A percentile compares a stretch with the other conserved stretches of the same genome.
These are phyloP conservation scores for Tetradesmus obliquus DNA, from an alignment of 139 green algal genomes.

Conservation along the genomic window DNA sequence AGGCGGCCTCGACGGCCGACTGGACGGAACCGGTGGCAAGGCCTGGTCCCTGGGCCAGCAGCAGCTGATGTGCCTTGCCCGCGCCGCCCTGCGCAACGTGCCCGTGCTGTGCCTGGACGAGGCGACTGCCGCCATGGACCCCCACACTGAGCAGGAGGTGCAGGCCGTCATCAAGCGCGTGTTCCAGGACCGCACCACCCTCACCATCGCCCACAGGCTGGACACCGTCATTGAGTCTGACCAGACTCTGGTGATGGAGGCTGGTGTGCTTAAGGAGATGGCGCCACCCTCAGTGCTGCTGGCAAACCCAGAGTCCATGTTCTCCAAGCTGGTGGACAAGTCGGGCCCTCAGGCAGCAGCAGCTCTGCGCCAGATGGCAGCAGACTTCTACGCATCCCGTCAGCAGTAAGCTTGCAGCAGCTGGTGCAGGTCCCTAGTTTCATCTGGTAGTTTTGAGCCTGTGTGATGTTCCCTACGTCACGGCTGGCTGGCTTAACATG, in stretches of 20 bases:
- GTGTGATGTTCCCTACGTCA: background rate
- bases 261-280: constrained; percentile 73
- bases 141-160: constrained; percentile 78
- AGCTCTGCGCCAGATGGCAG: constrained; percentile 64
- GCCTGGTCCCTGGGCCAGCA: constrained; percentile 74
- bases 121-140: constrained; percentile 82
- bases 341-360: constrained; percentile 53
- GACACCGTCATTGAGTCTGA: constrained; percentile 83
- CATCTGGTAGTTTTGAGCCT: background rate
- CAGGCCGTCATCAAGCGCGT: constrained; percentile 63
- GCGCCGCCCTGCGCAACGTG: constrained; percentile 71
- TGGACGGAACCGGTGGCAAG: constrained; percentile 56
- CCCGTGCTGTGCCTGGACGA: constrained; percentile 80
- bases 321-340: constrained; percentile 72
- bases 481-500: background rate
- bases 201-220: constrained; percentile 77
- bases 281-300: constrained; percentile 58
- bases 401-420: too few relatives aligned
- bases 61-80: constrained; percentile 82
- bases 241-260: constrained; percentile 74
- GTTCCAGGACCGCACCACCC: constrained; percentile 72
- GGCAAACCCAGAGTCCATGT: constrained; percentile 56
- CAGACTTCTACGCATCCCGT: constrained; percentile 35
- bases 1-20: constrained; percentile 77
- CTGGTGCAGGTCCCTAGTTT: background rate